Conservation (phyloP, 768 basidiomycete genomes). For the Tylopilus sp. region DNA sequence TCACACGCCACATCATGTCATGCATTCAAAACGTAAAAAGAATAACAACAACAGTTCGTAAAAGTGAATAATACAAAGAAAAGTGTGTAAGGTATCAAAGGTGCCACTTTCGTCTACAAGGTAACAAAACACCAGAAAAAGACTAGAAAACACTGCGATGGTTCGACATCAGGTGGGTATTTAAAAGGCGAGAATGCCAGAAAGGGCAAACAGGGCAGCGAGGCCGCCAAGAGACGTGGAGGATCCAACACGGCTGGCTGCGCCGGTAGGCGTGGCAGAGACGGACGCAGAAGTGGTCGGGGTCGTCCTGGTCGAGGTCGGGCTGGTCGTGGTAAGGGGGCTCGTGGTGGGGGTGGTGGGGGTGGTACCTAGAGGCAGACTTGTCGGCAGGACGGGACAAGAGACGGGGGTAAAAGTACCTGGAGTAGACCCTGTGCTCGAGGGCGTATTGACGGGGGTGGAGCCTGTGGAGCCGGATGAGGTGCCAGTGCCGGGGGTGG, state of each 20-base stretch:
- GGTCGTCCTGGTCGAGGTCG: slow-evolving; percentile 26
- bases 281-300: slow-evolving; percentile 32
- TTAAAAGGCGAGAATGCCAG: slow-evolving; percentile 21
- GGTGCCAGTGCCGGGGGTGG: slow-evolving; percentile 6
- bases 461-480: slow-evolving; percentile 12
- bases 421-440: slow-evolving; percentile 1
- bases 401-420: slow-evolving; percentile 14
- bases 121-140: background rate
- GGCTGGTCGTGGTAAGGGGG: too few relatives aligned
- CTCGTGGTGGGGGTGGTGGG: background rate
- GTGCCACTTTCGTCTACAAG: slow-evolving; percentile 1
- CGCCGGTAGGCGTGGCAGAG: slow-evolving; percentile 15
- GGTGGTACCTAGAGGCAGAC: background rate
- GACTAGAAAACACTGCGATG: background rate
- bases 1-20: background rate
- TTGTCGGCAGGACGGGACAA: slow-evolving; percentile 10
- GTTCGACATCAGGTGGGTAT: slow-evolving; percentile 9
- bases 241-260: slow-evolving; percentile 22
- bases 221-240: slow-evolving; percentile 19
- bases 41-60: slow-evolving; percentile 1
- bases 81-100: slow-evolving; percentile 2
- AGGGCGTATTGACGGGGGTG: background rate
- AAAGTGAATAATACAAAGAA: slow-evolving; percentile 17
- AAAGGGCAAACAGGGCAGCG: slow-evolving; percentile 20
- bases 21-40: background rate